Base-by-base conservation (phyloP, 768 basidiomycete genomes). In the Suillus hirtellus region DNA sequence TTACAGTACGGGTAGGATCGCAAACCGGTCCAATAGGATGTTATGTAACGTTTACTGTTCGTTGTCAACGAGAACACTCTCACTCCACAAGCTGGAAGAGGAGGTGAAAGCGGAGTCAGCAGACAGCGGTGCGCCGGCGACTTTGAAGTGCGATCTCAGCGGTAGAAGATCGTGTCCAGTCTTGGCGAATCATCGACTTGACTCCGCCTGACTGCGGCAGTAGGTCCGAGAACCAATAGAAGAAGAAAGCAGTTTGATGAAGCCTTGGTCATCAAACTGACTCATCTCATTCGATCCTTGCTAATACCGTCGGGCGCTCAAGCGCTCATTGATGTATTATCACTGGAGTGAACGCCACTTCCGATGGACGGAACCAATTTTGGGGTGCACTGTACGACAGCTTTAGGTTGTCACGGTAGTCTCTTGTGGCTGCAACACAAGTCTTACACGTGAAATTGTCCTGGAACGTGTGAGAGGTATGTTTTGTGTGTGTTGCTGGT, bases 131-230 rank as follows among this genome's bases (percentile, higher is more conserved):
- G 37, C 37, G n/a, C n/a, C 42, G 37, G 21, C 5, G 10, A 60
- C n/a, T 53, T 21, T 12, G 47, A 47, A 14, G 47, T 60, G 60
- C 60, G 60, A 61, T 61, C 55, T 60, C 55, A 40, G 37, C 60
- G 60, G 60, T 17, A 5, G 7, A 59, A 52, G 60, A 61, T 56
- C 1, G 4, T 2, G 40, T 40, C 21, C 15, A 42, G 10, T 8
- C 24, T 58, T 58, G 24, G 56, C 56, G 50, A 19, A 34, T 11
- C 17, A 4, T 38, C 21, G 5, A 15, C 56, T 55, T 42, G n/a
- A 37, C 55, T 61, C 37, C 56, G 14, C 15, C 21, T 61, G 21
- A 49, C 35, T 50, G 27, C 37, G 38, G 37, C 19, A 35, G 24
- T 10, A 61, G n/a, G 21, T 17, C 31, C 24, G 37, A 61, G 56